Percentiles rank a stretch among this genome's conserved stretches.
Conservation (phyloP, 768 basidiomycete genomes). For the Pleurotus tuber-regium region DNA sequence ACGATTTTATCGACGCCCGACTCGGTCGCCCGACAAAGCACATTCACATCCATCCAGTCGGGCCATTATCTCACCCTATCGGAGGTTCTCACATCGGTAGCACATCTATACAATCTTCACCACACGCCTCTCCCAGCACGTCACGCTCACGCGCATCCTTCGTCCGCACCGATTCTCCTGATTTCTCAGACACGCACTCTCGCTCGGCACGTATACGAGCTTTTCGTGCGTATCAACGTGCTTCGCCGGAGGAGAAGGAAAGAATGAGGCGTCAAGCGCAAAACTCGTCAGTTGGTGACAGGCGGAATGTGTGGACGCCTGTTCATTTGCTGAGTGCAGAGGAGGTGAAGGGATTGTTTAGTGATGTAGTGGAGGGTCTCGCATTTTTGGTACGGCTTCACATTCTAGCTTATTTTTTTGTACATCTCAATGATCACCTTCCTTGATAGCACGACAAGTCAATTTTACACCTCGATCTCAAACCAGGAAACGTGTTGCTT, state of each 20-base stretch:
- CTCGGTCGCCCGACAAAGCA: slow-evolving; percentile 59
- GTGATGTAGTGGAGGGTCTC: slow-evolving; percentile 84
- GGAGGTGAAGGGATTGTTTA: slow-evolving; percentile 78
- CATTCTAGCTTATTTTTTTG: neutral
- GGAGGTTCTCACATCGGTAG: neutral
- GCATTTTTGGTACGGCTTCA: slow-evolving; percentile 68
- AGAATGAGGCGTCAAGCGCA: slow-evolving; percentile 34
- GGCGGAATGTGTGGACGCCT: slow-evolving; percentile 58
- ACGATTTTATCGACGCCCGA: slow-evolving; percentile 82
- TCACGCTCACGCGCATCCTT: slow-evolving; percentile 15
- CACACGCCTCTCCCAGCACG: slow-evolving; percentile 12
- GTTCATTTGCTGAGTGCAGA: slow-evolving; percentile 84
- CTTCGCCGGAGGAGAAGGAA: slow-evolving; percentile 61
- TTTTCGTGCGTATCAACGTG: slow-evolving; percentile 67
- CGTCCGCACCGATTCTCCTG: slow-evolving; percentile 12
- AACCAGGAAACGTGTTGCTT: slow-evolving; percentile 89
- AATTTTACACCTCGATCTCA: slow-evolving; percentile 90
- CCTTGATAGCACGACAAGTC: slow-evolving; percentile 71
- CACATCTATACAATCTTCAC: slow-evolving; percentile 24
- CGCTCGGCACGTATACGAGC: slow-evolving; percentile 74
- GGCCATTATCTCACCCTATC: slow-evolving; percentile 20
- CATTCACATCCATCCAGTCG: slow-evolving; percentile 40
- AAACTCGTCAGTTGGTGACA: slow-evolving; percentile 32
- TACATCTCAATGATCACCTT: neutral
- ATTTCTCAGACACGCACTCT: slow-evolving; percentile 39